These are phyloP conservation scores for Leccinum pachyderme DNA, from an alignment of 1,284 basidiomycete genomes.

Conservation along the genomic window DNA sequence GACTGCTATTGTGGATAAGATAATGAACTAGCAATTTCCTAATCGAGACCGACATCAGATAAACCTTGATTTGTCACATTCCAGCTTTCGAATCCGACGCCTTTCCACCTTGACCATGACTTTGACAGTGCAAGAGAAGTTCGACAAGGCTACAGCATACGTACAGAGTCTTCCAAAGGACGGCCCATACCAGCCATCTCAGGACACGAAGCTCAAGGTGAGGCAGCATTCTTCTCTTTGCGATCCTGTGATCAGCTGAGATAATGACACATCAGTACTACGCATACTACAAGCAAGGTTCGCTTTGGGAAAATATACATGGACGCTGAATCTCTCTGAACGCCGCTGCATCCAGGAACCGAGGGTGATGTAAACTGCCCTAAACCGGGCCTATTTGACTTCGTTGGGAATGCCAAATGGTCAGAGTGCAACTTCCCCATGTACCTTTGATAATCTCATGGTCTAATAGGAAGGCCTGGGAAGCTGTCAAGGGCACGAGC, in stretches of 20 bases:
- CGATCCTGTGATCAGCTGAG: constrained; percentile 12
- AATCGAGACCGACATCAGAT: constrained; percentile 24
- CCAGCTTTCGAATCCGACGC: background rate
- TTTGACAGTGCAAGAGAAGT: constrained; percentile 62
- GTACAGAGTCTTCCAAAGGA: constrained; percentile 73
- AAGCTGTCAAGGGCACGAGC: constrained; percentile 65
- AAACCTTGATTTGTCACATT: constrained; percentile 5
- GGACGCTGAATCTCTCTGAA: background rate
- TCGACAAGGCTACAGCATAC: constrained; percentile 78
- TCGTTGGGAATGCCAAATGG: constrained; percentile 85
- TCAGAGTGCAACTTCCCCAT: constrained; percentile 33
- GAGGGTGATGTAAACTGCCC: constrained; percentile 68
- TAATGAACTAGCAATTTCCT: constrained; percentile 10
- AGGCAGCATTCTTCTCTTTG: constrained; percentile 27
- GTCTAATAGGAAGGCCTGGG: constrained; percentile 76
- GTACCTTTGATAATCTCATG: constrained; percentile 1
- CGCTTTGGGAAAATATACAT: constrained; percentile 1
- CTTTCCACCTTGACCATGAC: constrained; percentile 17
- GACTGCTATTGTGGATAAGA: constrained; percentile 5
- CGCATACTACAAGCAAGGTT: constrained; percentile 88
- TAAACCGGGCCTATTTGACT: constrained; percentile 74
- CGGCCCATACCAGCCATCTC: constrained; percentile 70
- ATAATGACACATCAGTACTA: constrained; percentile 72
- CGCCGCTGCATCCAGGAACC: constrained; percentile 49
- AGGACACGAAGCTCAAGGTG: constrained; percentile 79